Conservation (phyloP, 306 rosid genomes). For the Medicago arabica region DNA sequence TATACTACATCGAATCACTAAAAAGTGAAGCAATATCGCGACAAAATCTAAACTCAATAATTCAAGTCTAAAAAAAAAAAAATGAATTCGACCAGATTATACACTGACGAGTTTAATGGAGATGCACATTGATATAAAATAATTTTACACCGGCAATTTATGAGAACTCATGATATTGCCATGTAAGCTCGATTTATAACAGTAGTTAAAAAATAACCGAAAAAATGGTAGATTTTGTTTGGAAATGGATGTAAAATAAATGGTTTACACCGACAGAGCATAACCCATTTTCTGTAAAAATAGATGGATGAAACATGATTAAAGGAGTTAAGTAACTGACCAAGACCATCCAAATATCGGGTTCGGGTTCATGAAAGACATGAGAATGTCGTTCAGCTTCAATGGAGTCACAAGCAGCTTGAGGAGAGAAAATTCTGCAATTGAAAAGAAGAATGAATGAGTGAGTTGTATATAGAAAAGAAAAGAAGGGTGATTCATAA, state of each 20-base stretch:
- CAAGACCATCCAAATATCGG: slow-evolving; percentile 96
- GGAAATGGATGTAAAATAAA: too few species aligned
- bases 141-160: background rate
- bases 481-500: background rate
- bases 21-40: background rate
- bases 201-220: background rate
- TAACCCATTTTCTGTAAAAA: background rate
- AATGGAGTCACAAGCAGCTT: slow-evolving; percentile 84
- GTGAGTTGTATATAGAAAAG: background rate
- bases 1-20: slow-evolving; percentile 28
- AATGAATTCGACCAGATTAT: background rate
- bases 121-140: background rate
- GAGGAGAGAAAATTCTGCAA: slow-evolving; percentile 92
- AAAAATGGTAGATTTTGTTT: background rate
- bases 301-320: background rate
- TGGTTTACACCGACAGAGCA: too few species aligned
- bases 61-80: background rate
- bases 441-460: background rate
- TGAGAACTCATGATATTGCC: background rate
- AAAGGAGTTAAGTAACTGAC: slow-evolving; percentile 45
- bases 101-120: background rate
- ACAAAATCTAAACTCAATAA: background rate
- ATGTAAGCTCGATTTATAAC: background rate
- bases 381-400: slow-evolving; percentile 90
- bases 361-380: slow-evolving; percentile 81